A percentile compares a stretch with the other conserved stretches of the same genome.
These are phyloP conservation scores for Solanum okadae DNA, from an alignment of 257 asterid genomes.

Conservation along the genomic window DNA sequence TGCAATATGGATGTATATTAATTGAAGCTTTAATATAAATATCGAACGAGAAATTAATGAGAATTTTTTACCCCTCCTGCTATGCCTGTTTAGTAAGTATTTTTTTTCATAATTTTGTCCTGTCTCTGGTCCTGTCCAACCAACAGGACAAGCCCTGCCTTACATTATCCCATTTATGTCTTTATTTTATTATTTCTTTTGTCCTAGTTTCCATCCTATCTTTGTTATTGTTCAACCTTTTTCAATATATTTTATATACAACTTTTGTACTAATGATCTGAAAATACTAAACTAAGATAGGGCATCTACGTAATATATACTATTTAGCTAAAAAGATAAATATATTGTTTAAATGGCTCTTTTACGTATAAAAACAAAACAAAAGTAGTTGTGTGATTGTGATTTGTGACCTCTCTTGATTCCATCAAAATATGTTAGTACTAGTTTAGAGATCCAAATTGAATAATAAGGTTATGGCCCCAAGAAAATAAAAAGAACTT, in stretches of 20 bases:
- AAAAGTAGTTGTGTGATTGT: not conserved
- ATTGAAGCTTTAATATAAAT: not conserved
- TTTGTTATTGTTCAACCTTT: no score
- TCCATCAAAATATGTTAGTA: not conserved
- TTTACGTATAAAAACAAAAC: not conserved
- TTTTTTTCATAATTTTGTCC: not conserved
- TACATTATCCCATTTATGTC: not conserved
- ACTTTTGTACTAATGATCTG: not conserved
- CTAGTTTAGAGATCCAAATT: not conserved
- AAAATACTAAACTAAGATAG: no score
- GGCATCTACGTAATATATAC: not conserved
- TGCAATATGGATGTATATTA: not conserved
- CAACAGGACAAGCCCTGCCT: not conserved
- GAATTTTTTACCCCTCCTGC: no score
- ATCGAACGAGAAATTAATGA: no score
- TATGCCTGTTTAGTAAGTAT: not conserved
- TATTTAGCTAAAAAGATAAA: not conserved
- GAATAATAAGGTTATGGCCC: not conserved
- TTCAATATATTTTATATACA: no score
- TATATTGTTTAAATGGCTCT: not conserved
- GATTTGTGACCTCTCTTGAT: not conserved
- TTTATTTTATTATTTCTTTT: no score
- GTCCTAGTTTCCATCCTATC: no score
- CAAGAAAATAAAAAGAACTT: not conserved
- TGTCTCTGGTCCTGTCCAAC: not conserved